A percentile compares a stretch with the other conserved stretches of the same genome.
phyloP scores from a whole-genome alignment of 331 rosid species.

The Dryas integrifolia region DNA sequence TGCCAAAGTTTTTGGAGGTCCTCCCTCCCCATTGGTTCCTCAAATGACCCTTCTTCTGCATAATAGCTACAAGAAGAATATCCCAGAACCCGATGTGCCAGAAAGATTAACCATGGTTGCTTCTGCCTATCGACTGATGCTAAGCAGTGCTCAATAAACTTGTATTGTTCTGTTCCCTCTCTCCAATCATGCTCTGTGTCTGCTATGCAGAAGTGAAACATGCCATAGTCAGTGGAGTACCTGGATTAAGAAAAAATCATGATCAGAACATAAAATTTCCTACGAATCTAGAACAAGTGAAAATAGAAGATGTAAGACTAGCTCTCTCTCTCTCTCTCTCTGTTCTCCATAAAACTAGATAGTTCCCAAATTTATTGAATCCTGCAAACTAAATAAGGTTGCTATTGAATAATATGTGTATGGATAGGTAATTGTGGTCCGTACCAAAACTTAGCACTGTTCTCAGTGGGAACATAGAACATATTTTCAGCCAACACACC shows the following conservation, averaged over 20 bases:
- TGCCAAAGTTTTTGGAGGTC: constrained; percentile 79
- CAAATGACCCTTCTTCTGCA: constrained; percentile 75
- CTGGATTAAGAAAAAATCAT: constrained; percentile 34
- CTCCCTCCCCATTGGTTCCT: constrained; percentile 81
- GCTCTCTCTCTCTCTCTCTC: no score
- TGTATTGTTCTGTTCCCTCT: constrained; percentile 72
- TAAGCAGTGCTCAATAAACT: constrained; percentile 65
- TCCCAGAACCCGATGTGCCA: constrained; percentile 77
- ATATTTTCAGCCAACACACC: constrained; percentile 75
- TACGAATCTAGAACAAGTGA: no score
- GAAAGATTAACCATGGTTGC: constrained; percentile 75
- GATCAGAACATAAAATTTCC: background rate
- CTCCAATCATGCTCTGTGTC: constrained; percentile 84
- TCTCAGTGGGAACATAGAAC: constrained; percentile 71
- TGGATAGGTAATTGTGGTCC: background rate
- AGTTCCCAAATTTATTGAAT: no score
- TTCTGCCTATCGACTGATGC: constrained; percentile 72
- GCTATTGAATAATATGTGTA: background rate
- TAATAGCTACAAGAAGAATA: constrained; percentile 60
- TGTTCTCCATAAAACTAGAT: no score
- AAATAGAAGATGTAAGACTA: no score
- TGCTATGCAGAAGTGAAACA: constrained; percentile 77
- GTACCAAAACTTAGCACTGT: constrained; percentile 77
- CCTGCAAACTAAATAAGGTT: background rate
- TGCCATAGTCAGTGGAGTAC: constrained; percentile 75